Evolutionary conservation across 805 yeast genomes (phyloP).

Genomic region (Ogataea degrootiae): DNA sequence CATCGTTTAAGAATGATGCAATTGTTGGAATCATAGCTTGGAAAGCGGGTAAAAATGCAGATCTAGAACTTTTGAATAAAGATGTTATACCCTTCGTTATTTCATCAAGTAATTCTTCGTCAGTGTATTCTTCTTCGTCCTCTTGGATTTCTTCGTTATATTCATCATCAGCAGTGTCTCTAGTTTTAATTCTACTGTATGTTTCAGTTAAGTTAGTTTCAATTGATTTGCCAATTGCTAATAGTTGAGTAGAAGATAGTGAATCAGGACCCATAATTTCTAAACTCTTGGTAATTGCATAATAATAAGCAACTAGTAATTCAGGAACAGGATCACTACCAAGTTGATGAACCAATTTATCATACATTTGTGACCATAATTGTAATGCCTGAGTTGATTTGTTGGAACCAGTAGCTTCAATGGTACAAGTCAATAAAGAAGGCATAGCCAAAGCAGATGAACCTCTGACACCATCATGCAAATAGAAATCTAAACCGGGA

Average conservation of each 20-base stretch:
- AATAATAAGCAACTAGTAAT: slow-evolving; percentile 71
- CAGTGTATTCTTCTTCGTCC: slow-evolving; percentile 80
- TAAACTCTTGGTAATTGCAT: slow-evolving; percentile 62
- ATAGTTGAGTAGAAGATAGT: slow-evolving; percentile 51
- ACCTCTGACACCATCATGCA: slow-evolving; percentile 91
- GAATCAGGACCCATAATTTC: slow-evolving; percentile 63
- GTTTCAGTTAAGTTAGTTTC: slow-evolving; percentile 60
- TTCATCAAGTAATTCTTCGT: slow-evolving; percentile 86
- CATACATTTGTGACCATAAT: slow-evolving; percentile 68
- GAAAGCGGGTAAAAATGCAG: slow-evolving; percentile 59
- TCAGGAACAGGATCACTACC: slow-evolving; percentile 81
- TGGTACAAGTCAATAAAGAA: slow-evolving; percentile 60
- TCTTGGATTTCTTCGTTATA: slow-evolving; percentile 82
- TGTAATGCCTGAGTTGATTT: slow-evolving; percentile 54
- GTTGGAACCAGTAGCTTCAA: slow-evolving; percentile 48
- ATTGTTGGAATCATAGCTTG: slow-evolving; percentile 60
- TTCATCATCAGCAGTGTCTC: slow-evolving; percentile 77
- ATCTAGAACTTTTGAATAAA: slow-evolving; percentile 59
- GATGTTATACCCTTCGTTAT: slow-evolving; percentile 70
- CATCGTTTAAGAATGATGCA: slow-evolving; percentile 57
- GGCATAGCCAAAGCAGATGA: slow-evolving; percentile 87
- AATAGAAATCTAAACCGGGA: slow-evolving; percentile 85
- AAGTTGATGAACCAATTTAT: slow-evolving; percentile 62
- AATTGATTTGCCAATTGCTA: slow-evolving; percentile 53
- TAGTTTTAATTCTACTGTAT: slow-evolving; percentile 62